Evolutionary conservation across 1,284 basidiomycete genomes (phyloP).

Genomic region (Heterobasidion occidentale): DNA sequence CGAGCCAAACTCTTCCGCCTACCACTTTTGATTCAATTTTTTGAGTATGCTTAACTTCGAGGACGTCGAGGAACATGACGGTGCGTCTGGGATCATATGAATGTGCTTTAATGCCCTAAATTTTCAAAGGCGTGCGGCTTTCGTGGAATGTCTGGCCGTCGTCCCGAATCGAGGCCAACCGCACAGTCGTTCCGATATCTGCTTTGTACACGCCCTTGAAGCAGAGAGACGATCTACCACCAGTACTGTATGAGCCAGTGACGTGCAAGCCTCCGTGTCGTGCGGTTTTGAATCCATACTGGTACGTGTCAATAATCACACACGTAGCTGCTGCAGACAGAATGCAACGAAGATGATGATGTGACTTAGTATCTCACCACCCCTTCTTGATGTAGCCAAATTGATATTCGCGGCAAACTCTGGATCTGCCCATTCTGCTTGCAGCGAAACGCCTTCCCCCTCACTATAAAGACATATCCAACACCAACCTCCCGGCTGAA

Average conservation of each 20-base stretch:
- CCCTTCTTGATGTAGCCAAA: slow-evolving; percentile 67
- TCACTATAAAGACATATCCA: slow-evolving; percentile 98
- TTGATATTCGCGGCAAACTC: slow-evolving; percentile 96
- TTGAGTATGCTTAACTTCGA: slow-evolving; percentile 38
- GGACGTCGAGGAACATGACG: slow-evolving; percentile 59
- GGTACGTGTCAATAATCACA: slow-evolving; percentile 36
- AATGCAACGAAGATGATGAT: not conserved
- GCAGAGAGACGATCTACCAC: slow-evolving; percentile 90
- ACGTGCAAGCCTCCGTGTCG: slow-evolving; percentile 94
- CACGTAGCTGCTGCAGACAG: slow-evolving; percentile 1
- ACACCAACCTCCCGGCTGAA: slow-evolving; percentile 94
- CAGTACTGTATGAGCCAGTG: slow-evolving; percentile 96
- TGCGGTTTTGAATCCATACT: slow-evolving; percentile 96
- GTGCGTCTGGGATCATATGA: slow-evolving; percentile 22
- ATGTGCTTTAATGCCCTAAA: not conserved
- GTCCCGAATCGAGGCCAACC: slow-evolving; percentile 93
- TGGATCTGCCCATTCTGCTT: slow-evolving; percentile 99
- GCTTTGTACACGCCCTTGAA: slow-evolving; percentile 98
- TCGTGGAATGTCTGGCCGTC: slow-evolving; percentile 99
- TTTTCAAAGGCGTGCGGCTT: slow-evolving; percentile 67
- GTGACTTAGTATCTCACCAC: slow-evolving; percentile 13
- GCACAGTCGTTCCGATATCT: slow-evolving; percentile 96
- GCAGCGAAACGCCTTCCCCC: slow-evolving; percentile 96
- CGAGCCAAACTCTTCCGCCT: not conserved
- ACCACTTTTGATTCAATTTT: not conserved